Conservation (phyloP, 495 filamentous ascomycete species). For the Jackrogersella multiformis region DNA sequence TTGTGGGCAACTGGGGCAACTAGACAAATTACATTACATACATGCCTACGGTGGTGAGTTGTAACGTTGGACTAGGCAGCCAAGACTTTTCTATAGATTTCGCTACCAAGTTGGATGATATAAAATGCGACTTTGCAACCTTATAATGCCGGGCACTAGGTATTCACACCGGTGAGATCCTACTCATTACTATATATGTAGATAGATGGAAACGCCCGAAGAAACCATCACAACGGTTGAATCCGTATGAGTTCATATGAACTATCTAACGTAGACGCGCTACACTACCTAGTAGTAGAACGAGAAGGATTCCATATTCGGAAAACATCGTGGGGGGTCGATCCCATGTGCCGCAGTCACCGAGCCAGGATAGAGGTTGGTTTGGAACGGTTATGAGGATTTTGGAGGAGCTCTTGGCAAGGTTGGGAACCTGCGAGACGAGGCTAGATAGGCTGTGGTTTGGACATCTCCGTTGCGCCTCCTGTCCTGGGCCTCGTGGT, state of each 20-base stretch:
- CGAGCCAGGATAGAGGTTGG: not conserved
- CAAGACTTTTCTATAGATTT: not conserved
- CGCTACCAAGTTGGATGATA: conserved; percentile 4
- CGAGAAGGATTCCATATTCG: conserved; percentile 34
- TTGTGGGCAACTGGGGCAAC: too few species aligned
- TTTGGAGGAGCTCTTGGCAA: conserved; percentile 14
- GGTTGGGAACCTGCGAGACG: conserved; percentile 5
- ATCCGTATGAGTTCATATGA: not conserved
- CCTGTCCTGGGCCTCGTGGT: too few species aligned
- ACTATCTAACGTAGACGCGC: not conserved
- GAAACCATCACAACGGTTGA: not conserved
- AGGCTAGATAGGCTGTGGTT: conserved; percentile 23
- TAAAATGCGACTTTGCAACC: conserved; percentile 14
- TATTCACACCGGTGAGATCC: conserved; percentile 3
- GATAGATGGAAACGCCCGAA: not conserved
- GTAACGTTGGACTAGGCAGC: conserved; percentile 23
- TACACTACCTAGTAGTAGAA: not conserved
- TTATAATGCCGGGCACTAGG: not conserved
- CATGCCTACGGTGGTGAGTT: too few species aligned
- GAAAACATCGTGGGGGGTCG: conserved; percentile 29
- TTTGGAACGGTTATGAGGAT: conserved; percentile 6
- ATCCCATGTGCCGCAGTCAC: conserved; percentile 8
- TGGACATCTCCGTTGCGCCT: not conserved
- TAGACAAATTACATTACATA: too few species aligned
- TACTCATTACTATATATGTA: not conserved